Percentiles rank a stretch among this genome's conserved stretches.
These are phyloP conservation scores for Neurospora sp. DNA, from an alignment of 495 filamentous ascomycete species.

Conservation along the genomic window DNA sequence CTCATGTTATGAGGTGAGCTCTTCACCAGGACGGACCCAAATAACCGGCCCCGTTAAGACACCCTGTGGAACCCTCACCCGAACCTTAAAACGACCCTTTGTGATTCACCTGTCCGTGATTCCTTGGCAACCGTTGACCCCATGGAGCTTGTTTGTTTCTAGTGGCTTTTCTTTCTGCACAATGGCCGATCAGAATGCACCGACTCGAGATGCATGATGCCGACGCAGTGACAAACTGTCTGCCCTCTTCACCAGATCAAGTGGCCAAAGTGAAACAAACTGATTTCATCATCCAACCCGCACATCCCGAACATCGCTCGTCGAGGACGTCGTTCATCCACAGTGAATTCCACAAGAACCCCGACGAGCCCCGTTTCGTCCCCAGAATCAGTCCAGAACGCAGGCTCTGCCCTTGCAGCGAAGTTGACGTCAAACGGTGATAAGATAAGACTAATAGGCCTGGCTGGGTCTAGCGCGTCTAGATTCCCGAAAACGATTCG, in stretches of 20 bases:
- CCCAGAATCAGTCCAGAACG: background rate
- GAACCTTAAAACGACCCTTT: background rate
- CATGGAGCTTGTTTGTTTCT: background rate
- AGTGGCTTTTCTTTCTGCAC: background rate
- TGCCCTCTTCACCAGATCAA: background rate
- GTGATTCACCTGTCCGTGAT: background rate
- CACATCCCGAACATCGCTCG: background rate
- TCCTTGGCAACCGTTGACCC: background rate
- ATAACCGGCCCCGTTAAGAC: background rate
- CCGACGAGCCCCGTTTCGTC: background rate
- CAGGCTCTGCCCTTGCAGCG: background rate
- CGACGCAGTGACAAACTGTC: background rate
- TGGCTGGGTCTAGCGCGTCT: background rate
- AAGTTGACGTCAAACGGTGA: background rate
- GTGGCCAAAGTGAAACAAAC: background rate
- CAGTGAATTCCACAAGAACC: background rate
- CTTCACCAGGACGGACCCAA: too few relatives aligned
- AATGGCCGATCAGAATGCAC: background rate
- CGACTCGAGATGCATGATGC: background rate
- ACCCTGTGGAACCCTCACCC: background rate
- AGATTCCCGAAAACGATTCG: background rate
- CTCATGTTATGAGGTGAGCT: too few relatives aligned
- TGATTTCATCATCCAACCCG: background rate
- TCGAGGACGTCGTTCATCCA: background rate
- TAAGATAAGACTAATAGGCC: background rate